Evolutionary conservation across 805 yeast species (phyloP).

Genomic region (Candida maltosa): DNA sequence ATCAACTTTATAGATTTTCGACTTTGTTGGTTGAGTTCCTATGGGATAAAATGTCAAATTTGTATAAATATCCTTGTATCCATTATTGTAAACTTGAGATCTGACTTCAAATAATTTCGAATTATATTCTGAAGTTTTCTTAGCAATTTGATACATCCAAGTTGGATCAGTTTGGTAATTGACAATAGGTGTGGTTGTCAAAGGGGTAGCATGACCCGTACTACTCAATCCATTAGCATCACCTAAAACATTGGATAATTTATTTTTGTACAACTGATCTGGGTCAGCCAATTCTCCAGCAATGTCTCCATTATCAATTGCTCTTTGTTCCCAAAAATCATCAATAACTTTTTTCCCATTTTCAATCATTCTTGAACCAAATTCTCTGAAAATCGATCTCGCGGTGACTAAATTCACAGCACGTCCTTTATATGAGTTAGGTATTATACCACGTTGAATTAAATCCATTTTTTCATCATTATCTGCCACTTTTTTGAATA

Average conservation of each 20-base stretch:
- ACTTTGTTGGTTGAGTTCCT: constrained; percentile 66
- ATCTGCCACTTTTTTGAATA: constrained; percentile 69
- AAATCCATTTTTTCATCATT: constrained; percentile 81
- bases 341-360: constrained; percentile 81
- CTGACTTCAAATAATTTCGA: constrained; percentile 55
- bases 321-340: constrained; percentile 78
- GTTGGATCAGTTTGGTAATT: constrained; percentile 57
- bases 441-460: constrained; percentile 76
- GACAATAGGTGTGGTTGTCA: constrained; percentile 34
- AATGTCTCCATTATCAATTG: constrained; percentile 57
- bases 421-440: constrained; percentile 87
- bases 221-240: constrained; percentile 32
- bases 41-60: constrained; percentile 75
- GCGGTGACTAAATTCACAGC: constrained; percentile 90
- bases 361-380: constrained; percentile 79
- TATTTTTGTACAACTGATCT: constrained; percentile 43
- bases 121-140: constrained; percentile 74
- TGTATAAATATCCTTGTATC: constrained; percentile 77
- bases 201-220: constrained; percentile 20
- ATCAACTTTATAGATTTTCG: constrained; percentile 24
- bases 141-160: constrained; percentile 84
- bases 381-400: constrained; percentile 81
- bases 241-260: constrained; percentile 28
- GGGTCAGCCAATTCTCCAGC: constrained; percentile 75
- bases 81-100: constrained; percentile 52